These are phyloP conservation scores for Aphanomyces cochlioides DNA, from an alignment of 352 stramenopile species.

Conservation along the genomic window DNA sequence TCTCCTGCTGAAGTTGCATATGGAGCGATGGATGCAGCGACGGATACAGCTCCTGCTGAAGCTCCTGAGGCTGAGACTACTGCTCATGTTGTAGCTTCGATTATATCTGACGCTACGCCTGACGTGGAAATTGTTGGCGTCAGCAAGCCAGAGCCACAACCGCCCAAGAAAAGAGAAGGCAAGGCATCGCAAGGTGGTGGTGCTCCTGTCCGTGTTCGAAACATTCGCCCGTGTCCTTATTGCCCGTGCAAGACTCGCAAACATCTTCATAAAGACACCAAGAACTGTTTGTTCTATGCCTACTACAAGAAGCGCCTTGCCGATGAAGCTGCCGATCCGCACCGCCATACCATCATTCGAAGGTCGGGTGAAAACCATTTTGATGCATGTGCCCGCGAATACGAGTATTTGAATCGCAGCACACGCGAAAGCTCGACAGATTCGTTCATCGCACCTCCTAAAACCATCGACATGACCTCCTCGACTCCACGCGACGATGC, in stretches of 20 bases:
- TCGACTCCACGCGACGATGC: no score
- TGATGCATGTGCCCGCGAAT: constrained; percentile 11
- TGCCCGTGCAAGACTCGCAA: constrained; percentile 10
- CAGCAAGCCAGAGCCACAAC: no score
- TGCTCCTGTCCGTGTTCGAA: background rate
- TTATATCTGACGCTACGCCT: no score
- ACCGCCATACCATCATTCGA: background rate
- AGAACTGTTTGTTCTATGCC: background rate
- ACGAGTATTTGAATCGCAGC: background rate
- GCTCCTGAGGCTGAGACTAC: background rate
- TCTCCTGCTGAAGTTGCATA: no score
- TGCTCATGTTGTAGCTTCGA: background rate
- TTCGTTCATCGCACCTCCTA: no score
- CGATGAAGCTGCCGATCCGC: background rate
- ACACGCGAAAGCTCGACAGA: no score
- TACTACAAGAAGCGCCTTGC: constrained; percentile 8
- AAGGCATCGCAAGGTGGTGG: background rate
- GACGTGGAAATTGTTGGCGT: no score
- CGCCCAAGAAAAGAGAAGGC: no score
- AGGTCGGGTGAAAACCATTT: constrained; percentile 4
- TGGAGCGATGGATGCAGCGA: no score
- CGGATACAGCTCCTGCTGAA: no score
- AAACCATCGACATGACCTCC: no score
- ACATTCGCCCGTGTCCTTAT: constrained; percentile 8
- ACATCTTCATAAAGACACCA: background rate